Percentiles rank a stretch among this genome's conserved stretches.
Conservation (phyloP, 208 protist genomes). For the Leishmania aethiopica region DNA sequence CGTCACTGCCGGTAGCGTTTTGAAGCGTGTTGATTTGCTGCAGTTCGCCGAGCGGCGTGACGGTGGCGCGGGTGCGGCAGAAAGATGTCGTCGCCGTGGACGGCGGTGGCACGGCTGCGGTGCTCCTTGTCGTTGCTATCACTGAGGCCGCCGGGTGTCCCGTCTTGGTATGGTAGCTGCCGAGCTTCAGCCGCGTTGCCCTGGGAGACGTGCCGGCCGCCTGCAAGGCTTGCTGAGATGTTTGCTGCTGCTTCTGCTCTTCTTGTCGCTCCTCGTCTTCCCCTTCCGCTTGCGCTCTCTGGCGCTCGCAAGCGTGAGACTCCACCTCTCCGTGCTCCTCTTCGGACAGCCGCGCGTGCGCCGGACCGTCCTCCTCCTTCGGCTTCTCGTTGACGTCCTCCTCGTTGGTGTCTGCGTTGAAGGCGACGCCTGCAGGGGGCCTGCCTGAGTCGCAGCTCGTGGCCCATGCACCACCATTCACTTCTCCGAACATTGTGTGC, state of each 20-base stretch:
- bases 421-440: neutral
- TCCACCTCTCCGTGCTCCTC: neutral
- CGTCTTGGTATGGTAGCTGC: too few species aligned
- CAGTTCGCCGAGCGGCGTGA: slow-evolving; percentile 30
- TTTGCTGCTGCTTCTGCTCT: neutral
- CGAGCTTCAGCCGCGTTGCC: neutral
- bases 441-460: neutral
- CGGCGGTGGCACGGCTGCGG: neutral
- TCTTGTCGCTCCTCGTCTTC: slow-evolving; percentile 9
- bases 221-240: neutral
- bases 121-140: neutral
- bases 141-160: neutral
- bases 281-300: neutral
- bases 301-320: neutral
- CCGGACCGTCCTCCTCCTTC: neutral
- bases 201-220: neutral
- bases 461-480: slow-evolving; percentile 28
- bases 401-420: neutral
- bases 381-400: neutral
- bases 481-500: slow-evolving; percentile 88
- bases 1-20: neutral
- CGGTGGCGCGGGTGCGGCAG: slow-evolving; percentile 19
- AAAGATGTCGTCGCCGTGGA: slow-evolving; percentile 11
- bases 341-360: neutral
- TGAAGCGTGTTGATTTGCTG: slow-evolving; percentile 26